Percentiles rank a stretch among this genome's conserved stretches.
Conservation (phyloP, 169 alveolate genomes). For the Plasmodium relictum region DNA sequence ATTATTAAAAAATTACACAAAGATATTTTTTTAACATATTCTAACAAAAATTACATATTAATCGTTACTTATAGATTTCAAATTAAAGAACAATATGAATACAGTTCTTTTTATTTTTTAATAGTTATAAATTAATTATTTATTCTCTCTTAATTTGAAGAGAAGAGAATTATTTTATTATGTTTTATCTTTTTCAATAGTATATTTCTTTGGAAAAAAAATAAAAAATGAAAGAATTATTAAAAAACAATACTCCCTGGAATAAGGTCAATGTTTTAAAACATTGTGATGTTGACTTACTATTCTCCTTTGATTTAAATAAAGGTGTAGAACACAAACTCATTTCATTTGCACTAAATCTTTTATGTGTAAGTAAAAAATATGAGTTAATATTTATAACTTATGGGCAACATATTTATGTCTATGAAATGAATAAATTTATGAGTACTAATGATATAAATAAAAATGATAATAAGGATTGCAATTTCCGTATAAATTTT, state of each 20-base stretch:
- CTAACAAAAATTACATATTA: no score
- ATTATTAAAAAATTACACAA: no score
- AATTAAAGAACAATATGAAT: no score
- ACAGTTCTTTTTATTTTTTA: no score
- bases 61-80: no score
- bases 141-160: no score
- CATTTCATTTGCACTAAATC: slow-evolving; percentile 60
- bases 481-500: slow-evolving; percentile 9
- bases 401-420: slow-evolving; percentile 49
- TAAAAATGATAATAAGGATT: slow-evolving; percentile 1
- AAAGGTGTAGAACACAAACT: slow-evolving; percentile 46
- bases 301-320: slow-evolving; percentile 30
- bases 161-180: no score
- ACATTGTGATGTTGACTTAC: slow-evolving; percentile 24
- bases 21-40: no score
- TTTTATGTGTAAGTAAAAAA: slow-evolving; percentile 68
- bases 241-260: slow-evolving; percentile 44
- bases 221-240: not conserved
- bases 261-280: slow-evolving; percentile 42
- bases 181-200: no score
- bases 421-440: slow-evolving; percentile 46
- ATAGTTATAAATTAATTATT: no score
- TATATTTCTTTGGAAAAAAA: not conserved
- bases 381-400: slow-evolving; percentile 59
- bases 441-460: slow-evolving; percentile 23